Evolutionary conservation across 371 early-diverging fungal species (phyloP), one percentile per base, ranked within the genome.

Genomic region (Saksenaea vasiformis): DNA sequence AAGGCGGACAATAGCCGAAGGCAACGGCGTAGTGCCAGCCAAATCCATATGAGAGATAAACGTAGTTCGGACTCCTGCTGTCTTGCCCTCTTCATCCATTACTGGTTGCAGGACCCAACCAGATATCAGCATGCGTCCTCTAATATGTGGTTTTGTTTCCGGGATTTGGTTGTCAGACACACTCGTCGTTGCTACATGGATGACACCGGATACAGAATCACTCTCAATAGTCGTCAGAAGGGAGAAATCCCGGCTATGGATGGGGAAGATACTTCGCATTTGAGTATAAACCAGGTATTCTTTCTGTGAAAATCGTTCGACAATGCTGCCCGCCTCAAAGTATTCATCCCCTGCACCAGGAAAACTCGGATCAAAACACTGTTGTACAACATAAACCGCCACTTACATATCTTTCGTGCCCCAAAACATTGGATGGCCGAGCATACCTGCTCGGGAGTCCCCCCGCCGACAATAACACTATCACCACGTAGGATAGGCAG

Each of bases 11-110:
- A 83, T 78, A n/a, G 81, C 72, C 0, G 77, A 62, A 13, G 87
- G 87, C 15, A 80, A 34, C 1, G 76, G 76, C 26, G 82, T 68
- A 1, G 66, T 56, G 5, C 85, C 85, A 31, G 72, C 81, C 66
- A 88, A 73, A 54, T 90, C 84, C 57, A 85, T 70, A 56, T 86
- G 87, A 10, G 80, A 80, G 44, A 87, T 79, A 73, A 82, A 86
- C 8, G 77, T 80, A 31, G 78, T 71, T 35, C 73, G 66, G 7
- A 87, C 83, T 1, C 82, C 72, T 8, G 61, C 53, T 10, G 69
- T 65, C 41, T 73, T 72, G 19, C 70, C 81, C 26, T 67, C 62
- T 7, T 58, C 62, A 60, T 70, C 75, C 57, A 68, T 74, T 0
- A 68, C 69, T 0, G 85, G 82, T 26, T 73, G 51, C 36, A 88